Conservation (phyloP, 352 stramenopile genomes). For the Elongisporangium undulatum region DNA sequence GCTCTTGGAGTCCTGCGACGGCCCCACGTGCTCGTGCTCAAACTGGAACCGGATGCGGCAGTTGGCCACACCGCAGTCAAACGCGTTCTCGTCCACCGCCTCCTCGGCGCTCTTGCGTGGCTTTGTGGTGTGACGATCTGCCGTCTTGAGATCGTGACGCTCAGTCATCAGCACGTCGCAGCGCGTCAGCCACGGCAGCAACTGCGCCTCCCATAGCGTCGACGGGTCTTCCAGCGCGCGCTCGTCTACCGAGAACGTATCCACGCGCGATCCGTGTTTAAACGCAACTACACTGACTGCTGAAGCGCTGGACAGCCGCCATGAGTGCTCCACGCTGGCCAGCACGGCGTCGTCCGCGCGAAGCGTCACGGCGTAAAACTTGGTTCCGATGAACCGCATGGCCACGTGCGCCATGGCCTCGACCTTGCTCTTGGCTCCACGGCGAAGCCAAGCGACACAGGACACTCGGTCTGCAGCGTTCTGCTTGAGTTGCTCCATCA, state of each 20-base stretch:
- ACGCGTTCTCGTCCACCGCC: constrained; percentile 25
- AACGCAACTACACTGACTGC: constrained; percentile 40
- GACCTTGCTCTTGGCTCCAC: neutral
- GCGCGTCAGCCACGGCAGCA: constrained; percentile 59
- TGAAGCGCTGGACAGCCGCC: constrained; percentile 26
- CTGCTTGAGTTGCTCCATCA: constrained; percentile 33
- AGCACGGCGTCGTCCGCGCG: neutral
- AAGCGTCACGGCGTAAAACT: constrained; percentile 42
- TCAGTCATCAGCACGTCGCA: constrained; percentile 50
- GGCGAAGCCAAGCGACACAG: neutral
- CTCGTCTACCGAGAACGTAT: constrained; percentile 36
- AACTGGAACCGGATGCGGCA: constrained; percentile 66
- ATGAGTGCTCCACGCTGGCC: constrained; percentile 29
- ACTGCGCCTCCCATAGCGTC: constrained; percentile 46
- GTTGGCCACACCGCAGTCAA: constrained; percentile 52
- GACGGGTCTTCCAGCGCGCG: constrained; percentile 21
- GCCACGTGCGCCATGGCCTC: constrained; percentile 30
- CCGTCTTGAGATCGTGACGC: constrained; percentile 16
- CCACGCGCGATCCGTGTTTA: constrained; percentile 38
- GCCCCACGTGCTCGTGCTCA: constrained; percentile 65
- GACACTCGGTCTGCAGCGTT: neutral
- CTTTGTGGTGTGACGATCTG: constrained; percentile 2
- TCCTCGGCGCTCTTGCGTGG: constrained; percentile 8
- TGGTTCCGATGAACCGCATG: constrained; percentile 43
- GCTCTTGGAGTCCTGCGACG: constrained; percentile 49